Evolutionary conservation across 176 grass and related monocot genomes (phyloP), one percentile per base, ranked within the genome.

Genomic region (Triticum timopheevii): DNA sequence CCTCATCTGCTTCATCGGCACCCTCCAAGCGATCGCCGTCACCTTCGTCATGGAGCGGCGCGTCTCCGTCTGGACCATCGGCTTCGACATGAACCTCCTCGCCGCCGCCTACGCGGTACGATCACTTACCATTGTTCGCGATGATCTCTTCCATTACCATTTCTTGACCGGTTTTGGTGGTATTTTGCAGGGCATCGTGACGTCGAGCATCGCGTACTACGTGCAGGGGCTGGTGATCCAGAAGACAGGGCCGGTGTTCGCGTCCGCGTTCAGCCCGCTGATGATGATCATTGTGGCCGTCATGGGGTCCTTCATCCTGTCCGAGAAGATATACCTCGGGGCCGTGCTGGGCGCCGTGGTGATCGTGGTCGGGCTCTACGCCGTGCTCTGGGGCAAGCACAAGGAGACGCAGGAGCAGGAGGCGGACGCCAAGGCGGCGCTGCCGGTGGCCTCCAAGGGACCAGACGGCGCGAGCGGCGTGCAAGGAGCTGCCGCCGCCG

Each of bases 251-350:
- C 96, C 96, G 17, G 96, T 98, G 68, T 98, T 98, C 80, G 96
- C 96, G 19, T 96, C 96, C 38, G 96, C 96, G 76, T 98, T 98
- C 90, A 98, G 93, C 90, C 96, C 96, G 71, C 90, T 98, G 0
- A 98, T 98, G 92, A 98, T 98, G 93, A 96, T 98, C 88, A 94
- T 98, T 81, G 96, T 98, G 64, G 96, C 96, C 20, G 86, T 88
- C 84, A 98, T 98, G 93, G 92, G 93, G 1, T 94, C 93, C 34
- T 96, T 98, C 85, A 98, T 98, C 92, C 90, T 98, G 12, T 33
- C 92, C 33, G 96, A 96, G 87, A 90, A 92, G 65, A 92, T 98
- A 22, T 96, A 91, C 87, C 90, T 98, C 83, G 96, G 96, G 19
- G 93, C 86, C 66, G 83, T 97, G 68, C 73, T 97, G 80, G 95